These are phyloP conservation scores for Bruguiera sexangula DNA, from an alignment of 345 rosid species.

Conservation along the genomic window DNA sequence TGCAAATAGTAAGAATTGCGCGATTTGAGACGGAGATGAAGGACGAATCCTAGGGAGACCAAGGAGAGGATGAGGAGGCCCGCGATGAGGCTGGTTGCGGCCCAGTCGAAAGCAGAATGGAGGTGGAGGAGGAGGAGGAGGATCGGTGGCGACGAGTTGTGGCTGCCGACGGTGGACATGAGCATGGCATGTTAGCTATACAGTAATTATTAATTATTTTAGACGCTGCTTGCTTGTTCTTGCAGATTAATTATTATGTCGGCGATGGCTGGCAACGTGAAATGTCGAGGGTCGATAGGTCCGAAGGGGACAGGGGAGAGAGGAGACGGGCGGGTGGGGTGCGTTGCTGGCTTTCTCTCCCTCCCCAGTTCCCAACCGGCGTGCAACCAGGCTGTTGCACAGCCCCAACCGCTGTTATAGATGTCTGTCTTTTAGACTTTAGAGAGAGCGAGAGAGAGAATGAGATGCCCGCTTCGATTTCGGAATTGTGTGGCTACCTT, in stretches of 20 bases:
- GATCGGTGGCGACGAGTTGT: too few relatives aligned
- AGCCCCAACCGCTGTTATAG: not conserved
- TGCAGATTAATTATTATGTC: not conserved
- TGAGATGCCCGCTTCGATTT: conserved; percentile 1
- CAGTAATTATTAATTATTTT: not conserved
- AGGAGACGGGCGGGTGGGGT: not conserved
- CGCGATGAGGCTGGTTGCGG: conserved; percentile 30
- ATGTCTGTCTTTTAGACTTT: not conserved
- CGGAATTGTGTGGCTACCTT: conserved; percentile 4
- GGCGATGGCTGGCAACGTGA: not conserved
- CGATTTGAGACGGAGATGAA: conserved; percentile 46
- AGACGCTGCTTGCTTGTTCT: conserved; percentile 6
- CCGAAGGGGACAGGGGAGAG: conserved; percentile 20
- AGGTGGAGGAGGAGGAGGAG: conserved; percentile 12
- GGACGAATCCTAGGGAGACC: conserved; percentile 42
- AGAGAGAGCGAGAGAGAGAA: not conserved
- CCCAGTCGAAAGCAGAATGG: conserved; percentile 36
- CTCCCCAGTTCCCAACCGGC: conserved; percentile 34
- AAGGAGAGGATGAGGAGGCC: conserved; percentile 42
- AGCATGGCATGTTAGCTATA: conserved; percentile 20
- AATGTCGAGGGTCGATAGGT: not conserved
- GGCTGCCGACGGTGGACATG: conserved; percentile 20
- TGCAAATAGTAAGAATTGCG: conserved; percentile 36
- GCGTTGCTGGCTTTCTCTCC: conserved; percentile 1
- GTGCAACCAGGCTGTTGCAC: conserved; percentile 5